Evolutionary conservation across 2,329 filamentous ascomycete species (phyloP), one percentile per base, ranked within the genome.

Genomic region (Hypocreales sp.): DNA sequence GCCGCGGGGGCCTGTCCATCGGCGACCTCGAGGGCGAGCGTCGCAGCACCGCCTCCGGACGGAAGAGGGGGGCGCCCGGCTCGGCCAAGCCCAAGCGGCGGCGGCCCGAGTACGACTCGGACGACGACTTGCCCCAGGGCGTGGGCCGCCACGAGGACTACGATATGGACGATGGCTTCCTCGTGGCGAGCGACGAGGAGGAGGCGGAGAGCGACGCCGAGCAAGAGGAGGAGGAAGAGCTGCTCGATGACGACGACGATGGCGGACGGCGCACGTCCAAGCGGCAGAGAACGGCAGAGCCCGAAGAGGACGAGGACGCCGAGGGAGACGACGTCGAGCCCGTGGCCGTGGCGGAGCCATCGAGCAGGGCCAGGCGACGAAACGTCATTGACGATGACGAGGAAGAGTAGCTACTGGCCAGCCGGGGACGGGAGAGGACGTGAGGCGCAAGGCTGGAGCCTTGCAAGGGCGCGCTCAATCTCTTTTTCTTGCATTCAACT

Each of bases 161-260:
- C 45, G 79, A 86, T 35, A 65, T 77, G 45, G 78, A 78, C 19
- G 80, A 87, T 42, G 80, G 77, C 31, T 87, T 87, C 46, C 67
- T 87, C 30, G 80, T 77, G 4, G 63, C 62, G 4, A 83, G 76
- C 40, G 79, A 83, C 37, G 78, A 82, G 32, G 80, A 84, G 22
- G 70, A 68, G 22, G 55, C 60, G 32, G 70, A 66, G 18, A 69
- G 61, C 4, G 73, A 74, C 1, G 73, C 74, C 13, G 73, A 79
- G 1, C 70, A 72, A 21, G 70, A 72, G 29, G 66, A 78, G 1
- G 70, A 72, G 22, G 70, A 72, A 30, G 66, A 69, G 28, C 37
- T 66, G 4, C 40, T 64, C 20, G 61, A 16, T 8, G 15, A 66
- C n/a, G 63, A 68, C 7, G 62, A 64, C 8, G 61, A 65, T 0